phyloP scores from a whole-genome alignment of 768 basidiomycete species.

The Suillus bovinus region DNA sequence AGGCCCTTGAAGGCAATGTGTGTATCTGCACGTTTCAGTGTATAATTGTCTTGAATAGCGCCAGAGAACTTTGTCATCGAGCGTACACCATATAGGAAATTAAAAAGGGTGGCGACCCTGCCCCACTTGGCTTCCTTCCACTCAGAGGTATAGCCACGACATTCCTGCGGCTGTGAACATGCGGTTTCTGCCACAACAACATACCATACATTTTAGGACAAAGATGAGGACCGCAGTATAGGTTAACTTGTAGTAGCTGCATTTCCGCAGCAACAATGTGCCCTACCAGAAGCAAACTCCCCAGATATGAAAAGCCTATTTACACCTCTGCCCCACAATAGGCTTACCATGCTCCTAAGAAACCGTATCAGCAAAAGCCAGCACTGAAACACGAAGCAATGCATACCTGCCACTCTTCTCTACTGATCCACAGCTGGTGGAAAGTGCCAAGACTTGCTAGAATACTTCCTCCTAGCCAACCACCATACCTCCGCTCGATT shows the following conservation, averaged over 20 bases:
- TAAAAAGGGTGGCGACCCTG: background rate
- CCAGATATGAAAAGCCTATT: constrained; percentile 41
- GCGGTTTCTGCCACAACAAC: background rate
- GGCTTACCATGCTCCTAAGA: constrained; percentile 76
- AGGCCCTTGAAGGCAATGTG: background rate
- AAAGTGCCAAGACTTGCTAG: constrained; percentile 94
- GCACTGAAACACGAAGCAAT: constrained; percentile 9
- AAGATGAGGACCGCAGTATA: background rate
- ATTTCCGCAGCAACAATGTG: background rate
- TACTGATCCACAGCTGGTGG: constrained; percentile 96
- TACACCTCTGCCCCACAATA: constrained; percentile 85
- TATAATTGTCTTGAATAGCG: too few species aligned
- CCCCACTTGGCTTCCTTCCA: background rate
- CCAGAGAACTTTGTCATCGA: background rate
- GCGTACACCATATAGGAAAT: background rate
- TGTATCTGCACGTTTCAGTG: background rate
- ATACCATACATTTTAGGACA: background rate
- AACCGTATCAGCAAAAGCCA: background rate
- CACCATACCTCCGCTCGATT: constrained; percentile 85
- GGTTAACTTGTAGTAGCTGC: background rate
- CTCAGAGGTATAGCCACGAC: background rate
- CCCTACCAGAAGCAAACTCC: background rate
- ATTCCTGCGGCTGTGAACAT: background rate
- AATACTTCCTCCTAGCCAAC: constrained; percentile 96
- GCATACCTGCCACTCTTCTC: constrained; percentile 87